A percentile compares a stretch with the other conserved stretches of the same genome.
These are phyloP conservation scores for Ceratocystis diversiconidia DNA, from an alignment of 2,329 filamentous ascomycete genomes.

Conservation along the genomic window DNA sequence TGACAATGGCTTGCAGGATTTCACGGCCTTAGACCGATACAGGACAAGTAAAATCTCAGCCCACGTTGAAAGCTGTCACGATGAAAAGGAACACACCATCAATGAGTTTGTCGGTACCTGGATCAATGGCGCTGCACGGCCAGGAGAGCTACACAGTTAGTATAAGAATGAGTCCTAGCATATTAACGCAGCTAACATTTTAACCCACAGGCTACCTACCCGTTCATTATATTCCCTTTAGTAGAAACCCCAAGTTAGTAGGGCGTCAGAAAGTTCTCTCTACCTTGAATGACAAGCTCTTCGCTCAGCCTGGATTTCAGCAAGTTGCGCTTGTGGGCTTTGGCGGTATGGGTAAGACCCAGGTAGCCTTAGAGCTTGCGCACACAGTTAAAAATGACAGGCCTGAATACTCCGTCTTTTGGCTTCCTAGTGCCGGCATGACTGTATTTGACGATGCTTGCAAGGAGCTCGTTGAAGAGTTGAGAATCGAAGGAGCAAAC, in stretches of 20 bases:
- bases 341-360: neutral
- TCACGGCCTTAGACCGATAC: constrained; percentile 22
- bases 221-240: neutral
- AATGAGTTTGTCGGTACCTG: neutral
- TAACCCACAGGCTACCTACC: neutral
- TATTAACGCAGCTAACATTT: neutral
- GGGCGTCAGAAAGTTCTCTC: neutral
- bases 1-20: constrained; percentile 22
- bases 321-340: neutral
- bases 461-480: neutral
- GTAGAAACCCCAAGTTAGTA: neutral
- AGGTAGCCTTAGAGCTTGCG: neutral
- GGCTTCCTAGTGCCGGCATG: neutral
- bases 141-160: neutral
- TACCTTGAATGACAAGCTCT: neutral
- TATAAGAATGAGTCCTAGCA: neutral
- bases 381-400: neutral
- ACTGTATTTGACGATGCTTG: neutral
- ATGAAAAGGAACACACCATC: neutral
- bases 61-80: constrained; percentile 20
- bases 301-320: neutral
- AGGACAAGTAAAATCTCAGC: constrained; percentile 21
- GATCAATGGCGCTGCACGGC: neutral
- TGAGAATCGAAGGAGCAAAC: neutral
- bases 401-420: neutral